phyloP scores from a whole-genome alignment of 2,329 filamentous ascomycete genomes.

The Neophaeococcomyces aloes region DNA sequence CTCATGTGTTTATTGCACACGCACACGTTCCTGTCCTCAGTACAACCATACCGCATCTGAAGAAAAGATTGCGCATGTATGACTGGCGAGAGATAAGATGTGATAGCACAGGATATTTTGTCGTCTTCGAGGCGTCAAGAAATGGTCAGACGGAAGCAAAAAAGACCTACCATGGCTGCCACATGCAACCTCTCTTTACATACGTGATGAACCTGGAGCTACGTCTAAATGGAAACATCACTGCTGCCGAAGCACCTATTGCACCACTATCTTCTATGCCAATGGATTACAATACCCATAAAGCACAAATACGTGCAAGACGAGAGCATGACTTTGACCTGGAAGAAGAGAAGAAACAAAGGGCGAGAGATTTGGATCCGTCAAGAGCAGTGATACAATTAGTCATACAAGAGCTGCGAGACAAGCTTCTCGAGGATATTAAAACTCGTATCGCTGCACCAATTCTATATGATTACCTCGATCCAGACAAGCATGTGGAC shows the following conservation, averaged over 20 bases:
- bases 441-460: slow-evolving; percentile 78
- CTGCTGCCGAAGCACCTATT: slow-evolving; percentile 42
- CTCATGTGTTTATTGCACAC: slow-evolving; percentile 84
- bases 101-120: slow-evolving; percentile 79
- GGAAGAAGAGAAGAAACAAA: slow-evolving; percentile 79
- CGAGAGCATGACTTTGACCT: slow-evolving; percentile 70
- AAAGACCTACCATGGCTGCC: slow-evolving; percentile 65
- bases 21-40: slow-evolving; percentile 76
- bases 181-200: slow-evolving; percentile 78
- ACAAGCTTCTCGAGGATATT: slow-evolving; percentile 81
- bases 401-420: slow-evolving; percentile 67
- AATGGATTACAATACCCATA: slow-evolving; percentile 13
- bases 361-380: slow-evolving; percentile 84
- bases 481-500: slow-evolving; percentile 68
- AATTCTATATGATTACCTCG: slow-evolving; percentile 66
- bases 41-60: slow-evolving; percentile 79
- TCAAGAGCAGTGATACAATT: slow-evolving; percentile 70
- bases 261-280: slow-evolving; percentile 8
- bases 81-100: slow-evolving; percentile 70
- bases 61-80: slow-evolving; percentile 76
- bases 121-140: slow-evolving; percentile 73
- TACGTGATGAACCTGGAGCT: slow-evolving; percentile 89
- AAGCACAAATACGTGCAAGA: slow-evolving; percentile 38
- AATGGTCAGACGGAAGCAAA: slow-evolving; percentile 70
- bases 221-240: slow-evolving; percentile 56